Base-by-base conservation (phyloP, 495 filamentous ascomycete genomes). In the Cladorrhinum samala region DNA sequence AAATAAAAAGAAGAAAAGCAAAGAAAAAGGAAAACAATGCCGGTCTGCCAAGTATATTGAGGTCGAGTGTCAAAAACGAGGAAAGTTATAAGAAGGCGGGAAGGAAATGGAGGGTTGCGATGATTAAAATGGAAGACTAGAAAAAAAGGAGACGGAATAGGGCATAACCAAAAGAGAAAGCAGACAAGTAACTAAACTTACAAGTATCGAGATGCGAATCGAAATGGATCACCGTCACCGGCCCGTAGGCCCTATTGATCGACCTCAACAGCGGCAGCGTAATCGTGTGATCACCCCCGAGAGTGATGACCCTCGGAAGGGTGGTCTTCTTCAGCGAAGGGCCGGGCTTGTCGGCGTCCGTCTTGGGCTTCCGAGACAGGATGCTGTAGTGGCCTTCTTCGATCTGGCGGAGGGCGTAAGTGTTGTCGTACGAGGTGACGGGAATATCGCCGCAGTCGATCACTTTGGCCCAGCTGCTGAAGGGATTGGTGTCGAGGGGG, bases 371-470 rank as follows among this genome's bases (percentile, higher is more conserved):
- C 41, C 79, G 70, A 9, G 75, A 75, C 9, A 82, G 67, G 56
- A 82, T 74, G 36, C 61, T 62, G 50, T 73, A 71, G 55, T 82
- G 78, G 4, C 88, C 71, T 81, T 83, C 64, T 73, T 89, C 86
- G 78, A 93, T 91, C 66, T 91, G 87, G 3, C 79, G 79, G 44
- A 91, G 79, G 19, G 88, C 88, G 27, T 86, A 79, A 0, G 78
- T 80, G 67, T 92, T 92, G 69, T 92, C 87, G 37, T 62, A 89
- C 17, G 88, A 87, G 2, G 86, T 89, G 37, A 90, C 79, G 2
- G 88, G 88, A 65, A 91, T 90, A 62, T 93, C 88, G 53, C 88
- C 88, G 66, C 87, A 92, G 73, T 92, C 88, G 48, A 89, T 77
- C 42, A 93, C 79, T 9, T 77, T 85, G 1, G 85, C 86, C 82